Evolutionary conservation across 345 rosid genomes (phyloP).

Genomic region (Salix exigua): DNA sequence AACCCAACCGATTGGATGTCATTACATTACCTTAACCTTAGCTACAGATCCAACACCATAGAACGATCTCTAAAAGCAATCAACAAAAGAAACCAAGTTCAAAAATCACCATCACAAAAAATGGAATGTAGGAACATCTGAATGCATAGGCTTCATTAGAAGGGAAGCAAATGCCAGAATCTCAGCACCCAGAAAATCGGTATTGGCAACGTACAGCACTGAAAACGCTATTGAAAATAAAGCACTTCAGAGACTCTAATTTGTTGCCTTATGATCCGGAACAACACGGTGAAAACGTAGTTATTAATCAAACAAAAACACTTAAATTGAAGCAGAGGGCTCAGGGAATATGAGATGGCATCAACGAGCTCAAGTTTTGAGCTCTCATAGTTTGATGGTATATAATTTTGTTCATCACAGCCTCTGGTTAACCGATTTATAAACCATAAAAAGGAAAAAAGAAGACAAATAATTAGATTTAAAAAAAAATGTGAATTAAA

Average conservation of each 20-base stretch:
- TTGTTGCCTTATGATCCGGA: constrained; percentile 12
- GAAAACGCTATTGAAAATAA: background rate
- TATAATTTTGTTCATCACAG: background rate
- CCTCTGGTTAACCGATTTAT: background rate
- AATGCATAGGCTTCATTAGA: constrained; percentile 7
- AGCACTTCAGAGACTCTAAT: constrained; percentile 22
- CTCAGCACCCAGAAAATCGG: constrained; percentile 2
- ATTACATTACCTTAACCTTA: too few species aligned
- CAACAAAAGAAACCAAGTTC: background rate
- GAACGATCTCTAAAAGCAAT: too few species aligned
- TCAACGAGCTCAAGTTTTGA: constrained; percentile 7
- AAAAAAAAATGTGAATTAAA: too few species aligned
- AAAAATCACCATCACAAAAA: background rate
- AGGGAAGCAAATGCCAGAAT: constrained; percentile 12
- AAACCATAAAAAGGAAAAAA: background rate
- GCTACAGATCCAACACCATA: too few species aligned
- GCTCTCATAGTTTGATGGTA: constrained; percentile 27
- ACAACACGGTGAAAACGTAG: too few species aligned
- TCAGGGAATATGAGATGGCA: background rate
- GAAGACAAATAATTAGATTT: background rate
- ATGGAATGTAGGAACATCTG: background rate
- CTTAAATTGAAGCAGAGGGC: background rate
- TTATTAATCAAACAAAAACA: background rate
- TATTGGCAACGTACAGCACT: constrained; percentile 30
- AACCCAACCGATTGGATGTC: too few species aligned